Evolutionary conservation across 2,329 filamentous ascomycete species (phyloP).

Genomic region (Escovopsis sp.): DNA sequence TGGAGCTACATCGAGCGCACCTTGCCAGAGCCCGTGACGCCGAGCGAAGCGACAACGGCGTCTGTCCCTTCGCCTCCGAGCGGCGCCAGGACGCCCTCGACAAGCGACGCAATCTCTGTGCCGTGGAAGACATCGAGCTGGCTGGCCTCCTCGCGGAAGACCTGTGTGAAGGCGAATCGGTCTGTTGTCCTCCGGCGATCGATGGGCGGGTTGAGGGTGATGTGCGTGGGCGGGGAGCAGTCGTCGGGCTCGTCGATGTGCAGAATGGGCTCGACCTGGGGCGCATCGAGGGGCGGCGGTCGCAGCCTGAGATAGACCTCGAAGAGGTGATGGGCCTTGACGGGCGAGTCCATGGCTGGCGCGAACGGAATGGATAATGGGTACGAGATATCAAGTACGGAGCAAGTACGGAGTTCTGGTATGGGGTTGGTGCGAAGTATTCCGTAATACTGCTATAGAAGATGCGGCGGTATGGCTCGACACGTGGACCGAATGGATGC

Average conservation of each 20-base stretch:
- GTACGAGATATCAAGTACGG: too few relatives aligned
- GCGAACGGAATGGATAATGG: too few relatives aligned
- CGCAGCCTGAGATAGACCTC: constrained; percentile 81
- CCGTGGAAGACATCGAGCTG: constrained; percentile 80
- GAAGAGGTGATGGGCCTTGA: constrained; percentile 48
- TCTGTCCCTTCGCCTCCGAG: constrained; percentile 67
- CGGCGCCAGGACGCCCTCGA: constrained; percentile 66
- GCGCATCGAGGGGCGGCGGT: constrained; percentile 37
- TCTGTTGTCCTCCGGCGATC: constrained; percentile 82
- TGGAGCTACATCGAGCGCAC: too few relatives aligned
- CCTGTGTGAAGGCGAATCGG: constrained; percentile 83
- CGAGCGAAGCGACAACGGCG: constrained; percentile 77
- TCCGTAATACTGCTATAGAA: too few relatives aligned
- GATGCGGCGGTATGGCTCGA: background rate
- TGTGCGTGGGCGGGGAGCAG: constrained; percentile 42
- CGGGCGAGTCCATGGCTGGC: constrained; percentile 8
- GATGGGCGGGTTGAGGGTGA: constrained; percentile 64
- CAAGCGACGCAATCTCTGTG: constrained; percentile 56
- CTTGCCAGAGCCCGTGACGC: constrained; percentile 93
- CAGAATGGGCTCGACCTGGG: constrained; percentile 52
- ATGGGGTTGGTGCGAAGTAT: too few relatives aligned
- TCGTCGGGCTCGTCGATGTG: constrained; percentile 49
- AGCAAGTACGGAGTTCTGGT: too few relatives aligned
- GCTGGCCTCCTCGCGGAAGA: constrained; percentile 74
- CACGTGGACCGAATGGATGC: constrained; percentile 2